Percentiles rank a stretch among this genome's conserved stretches.
phyloP scores from a whole-genome alignment of 139 green algal genomes.

The Chlamydomonas applanata region DNA sequence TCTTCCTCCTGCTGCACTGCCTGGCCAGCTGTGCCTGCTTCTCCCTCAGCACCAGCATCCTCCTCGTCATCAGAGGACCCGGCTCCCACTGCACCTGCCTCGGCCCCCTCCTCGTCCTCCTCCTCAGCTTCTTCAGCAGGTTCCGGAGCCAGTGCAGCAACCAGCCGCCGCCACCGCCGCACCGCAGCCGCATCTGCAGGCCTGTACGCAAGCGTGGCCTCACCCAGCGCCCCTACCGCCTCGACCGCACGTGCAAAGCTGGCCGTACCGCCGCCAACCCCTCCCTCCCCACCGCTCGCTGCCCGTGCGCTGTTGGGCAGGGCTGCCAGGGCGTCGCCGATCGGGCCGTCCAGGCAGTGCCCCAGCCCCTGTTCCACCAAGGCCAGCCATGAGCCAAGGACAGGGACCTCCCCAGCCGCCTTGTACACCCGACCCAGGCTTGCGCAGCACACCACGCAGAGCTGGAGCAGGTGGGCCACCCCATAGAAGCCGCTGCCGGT shows the following conservation, averaged over 20 bases:
- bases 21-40: no score
- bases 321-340: background rate
- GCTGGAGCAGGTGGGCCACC: no score
- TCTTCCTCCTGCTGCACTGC: no score
- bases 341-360: slow-evolving; percentile 2
- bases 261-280: background rate
- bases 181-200: background rate
- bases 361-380: background rate
- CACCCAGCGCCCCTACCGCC: background rate
- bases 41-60: no score
- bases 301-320: background rate
- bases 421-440: slow-evolving; percentile 1
- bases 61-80: no score
- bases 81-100: no score
- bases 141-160: background rate
- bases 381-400: background rate
- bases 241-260: no score
- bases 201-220: background rate
- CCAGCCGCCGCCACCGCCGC: slow-evolving; percentile 5
- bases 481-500: no score
- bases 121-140: background rate
- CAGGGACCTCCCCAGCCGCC: background rate
- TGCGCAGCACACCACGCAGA: no score
- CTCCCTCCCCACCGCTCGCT: background rate
- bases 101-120: background rate